Conservation (phyloP, 176 grass and related monocot genomes). For the Tillandsia leiboldiana region DNA sequence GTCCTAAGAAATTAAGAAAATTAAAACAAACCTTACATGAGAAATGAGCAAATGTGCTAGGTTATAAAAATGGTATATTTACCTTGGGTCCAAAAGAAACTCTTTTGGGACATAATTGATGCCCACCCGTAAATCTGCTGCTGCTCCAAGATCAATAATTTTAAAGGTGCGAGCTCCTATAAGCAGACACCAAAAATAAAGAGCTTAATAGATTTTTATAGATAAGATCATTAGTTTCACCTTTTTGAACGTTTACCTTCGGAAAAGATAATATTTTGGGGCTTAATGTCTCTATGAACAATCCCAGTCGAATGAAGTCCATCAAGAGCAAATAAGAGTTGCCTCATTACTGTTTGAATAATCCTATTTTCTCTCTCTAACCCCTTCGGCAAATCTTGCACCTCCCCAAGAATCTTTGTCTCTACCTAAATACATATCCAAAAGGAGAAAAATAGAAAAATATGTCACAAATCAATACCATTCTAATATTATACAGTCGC, state of each 20-base stretch:
- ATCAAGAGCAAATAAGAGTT: conserved; percentile 93
- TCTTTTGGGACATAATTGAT: conserved; percentile 99
- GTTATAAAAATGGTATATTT: conserved; percentile 18
- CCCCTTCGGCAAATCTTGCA: conserved; percentile 77
- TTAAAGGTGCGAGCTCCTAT: conserved; percentile 70
- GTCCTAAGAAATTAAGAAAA: no score
- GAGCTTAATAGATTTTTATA: conserved; percentile 5
- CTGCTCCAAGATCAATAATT: conserved; percentile 98
- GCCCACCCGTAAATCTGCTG: conserved; percentile 86
- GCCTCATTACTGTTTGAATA: conserved; percentile 89
- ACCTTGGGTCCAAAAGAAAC: conserved; percentile 98
- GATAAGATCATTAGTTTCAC: not conserved
- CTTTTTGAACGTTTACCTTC: conserved; percentile 47
- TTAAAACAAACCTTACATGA: not conserved
- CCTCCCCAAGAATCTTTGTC: conserved; percentile 86
- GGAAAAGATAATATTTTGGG: conserved; percentile 99
- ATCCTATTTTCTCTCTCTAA: conserved; percentile 85
- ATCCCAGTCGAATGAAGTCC: conserved; percentile 95
- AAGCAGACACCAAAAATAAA: conserved; percentile 18
- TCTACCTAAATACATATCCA: conserved; percentile 49
- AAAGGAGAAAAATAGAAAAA: conserved; percentile 5
- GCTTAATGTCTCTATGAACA: conserved; percentile 96
- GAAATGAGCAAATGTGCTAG: not conserved
- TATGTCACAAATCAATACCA: not conserved
- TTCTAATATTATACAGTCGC: not conserved